These are phyloP conservation scores for Boletus reticuloceps DNA, from an alignment of 768 basidiomycete species.

Conservation along the genomic window DNA sequence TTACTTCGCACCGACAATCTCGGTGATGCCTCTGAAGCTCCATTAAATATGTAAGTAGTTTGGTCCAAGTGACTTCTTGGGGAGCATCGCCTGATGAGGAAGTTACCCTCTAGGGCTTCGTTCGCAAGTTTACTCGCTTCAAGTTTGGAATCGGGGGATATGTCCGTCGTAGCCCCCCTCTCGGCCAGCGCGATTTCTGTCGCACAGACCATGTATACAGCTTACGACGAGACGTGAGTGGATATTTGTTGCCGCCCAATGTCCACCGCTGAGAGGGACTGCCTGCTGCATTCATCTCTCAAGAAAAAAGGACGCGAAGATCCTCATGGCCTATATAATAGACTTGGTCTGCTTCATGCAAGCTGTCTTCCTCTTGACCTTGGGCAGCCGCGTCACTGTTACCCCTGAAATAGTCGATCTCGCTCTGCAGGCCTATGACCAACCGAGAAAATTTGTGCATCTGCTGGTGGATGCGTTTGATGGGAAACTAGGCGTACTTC, in stretches of 20 bases:
- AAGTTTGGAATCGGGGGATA: too few species aligned
- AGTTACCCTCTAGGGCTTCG: too few species aligned
- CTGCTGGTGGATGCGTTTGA: not conserved
- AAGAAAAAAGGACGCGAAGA: constrained; percentile 8
- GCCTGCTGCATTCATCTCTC: not conserved
- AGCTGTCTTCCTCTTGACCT: constrained; percentile 1
- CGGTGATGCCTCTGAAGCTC: not conserved
- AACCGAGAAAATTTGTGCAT: not conserved
- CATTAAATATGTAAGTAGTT: not conserved
- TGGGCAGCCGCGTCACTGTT: not conserved
- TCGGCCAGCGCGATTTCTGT: too few species aligned
- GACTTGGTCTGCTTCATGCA: constrained; percentile 17
- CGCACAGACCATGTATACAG: too few species aligned
- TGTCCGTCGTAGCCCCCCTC: too few species aligned
- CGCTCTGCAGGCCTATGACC: not conserved
- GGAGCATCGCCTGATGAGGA: too few species aligned
- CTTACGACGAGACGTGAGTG: constrained; percentile 1
- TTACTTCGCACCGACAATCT: constrained; percentile 6
- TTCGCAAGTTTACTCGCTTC: too few species aligned
- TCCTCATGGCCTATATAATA: constrained; percentile 13
- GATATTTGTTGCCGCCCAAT: too few species aligned
- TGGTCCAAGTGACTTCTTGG: too few species aligned
- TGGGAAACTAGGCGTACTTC: not conserved
- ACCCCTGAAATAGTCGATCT: not conserved
- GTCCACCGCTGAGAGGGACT: too few species aligned